Conservation (phyloP, 2,329 filamentous ascomycete species). For the Fusarium dimerum region DNA sequence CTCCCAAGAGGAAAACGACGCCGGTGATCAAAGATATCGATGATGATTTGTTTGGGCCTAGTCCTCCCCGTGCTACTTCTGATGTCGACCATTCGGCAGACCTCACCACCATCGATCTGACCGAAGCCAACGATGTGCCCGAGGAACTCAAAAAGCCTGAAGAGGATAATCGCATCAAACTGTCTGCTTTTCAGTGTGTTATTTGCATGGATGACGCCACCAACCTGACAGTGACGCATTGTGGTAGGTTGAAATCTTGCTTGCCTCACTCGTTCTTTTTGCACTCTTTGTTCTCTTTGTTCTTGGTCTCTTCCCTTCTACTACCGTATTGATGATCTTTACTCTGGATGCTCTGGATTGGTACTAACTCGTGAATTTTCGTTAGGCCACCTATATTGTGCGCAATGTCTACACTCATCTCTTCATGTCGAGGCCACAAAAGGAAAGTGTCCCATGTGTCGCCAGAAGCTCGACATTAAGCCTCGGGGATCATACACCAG, state of each 20-base stretch:
- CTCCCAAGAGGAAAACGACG: slow-evolving; percentile 10
- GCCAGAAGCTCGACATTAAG: slow-evolving; percentile 57
- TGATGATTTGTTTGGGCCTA: slow-evolving; percentile 32
- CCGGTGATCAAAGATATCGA: slow-evolving; percentile 20
- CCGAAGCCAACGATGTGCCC: slow-evolving; percentile 45
- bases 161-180: slow-evolving; percentile 51
- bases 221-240: slow-evolving; percentile 63
- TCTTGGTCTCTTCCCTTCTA: too few relatives aligned
- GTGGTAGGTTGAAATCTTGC: slow-evolving; percentile 51
- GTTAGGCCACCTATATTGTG: slow-evolving; percentile 65
- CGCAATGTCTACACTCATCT: slow-evolving; percentile 61
- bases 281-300: too few relatives aligned
- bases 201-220: slow-evolving; percentile 67
- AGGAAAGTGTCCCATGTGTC: slow-evolving; percentile 64
- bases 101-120: slow-evolving; percentile 37
- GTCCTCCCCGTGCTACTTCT: slow-evolving; percentile 12
- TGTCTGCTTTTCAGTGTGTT: slow-evolving; percentile 62
- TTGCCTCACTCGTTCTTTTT: too few relatives aligned
- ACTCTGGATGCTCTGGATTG: background rate
- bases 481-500: slow-evolving; percentile 40
- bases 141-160: slow-evolving; percentile 46
- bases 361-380: slow-evolving; percentile 14
- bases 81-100: slow-evolving; percentile 20
- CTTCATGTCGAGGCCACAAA: slow-evolving; percentile 57
- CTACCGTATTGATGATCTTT: background rate